phyloP scores from a whole-genome alignment of 768 basidiomycete species.

The Lentinus tigrinus region DNA sequence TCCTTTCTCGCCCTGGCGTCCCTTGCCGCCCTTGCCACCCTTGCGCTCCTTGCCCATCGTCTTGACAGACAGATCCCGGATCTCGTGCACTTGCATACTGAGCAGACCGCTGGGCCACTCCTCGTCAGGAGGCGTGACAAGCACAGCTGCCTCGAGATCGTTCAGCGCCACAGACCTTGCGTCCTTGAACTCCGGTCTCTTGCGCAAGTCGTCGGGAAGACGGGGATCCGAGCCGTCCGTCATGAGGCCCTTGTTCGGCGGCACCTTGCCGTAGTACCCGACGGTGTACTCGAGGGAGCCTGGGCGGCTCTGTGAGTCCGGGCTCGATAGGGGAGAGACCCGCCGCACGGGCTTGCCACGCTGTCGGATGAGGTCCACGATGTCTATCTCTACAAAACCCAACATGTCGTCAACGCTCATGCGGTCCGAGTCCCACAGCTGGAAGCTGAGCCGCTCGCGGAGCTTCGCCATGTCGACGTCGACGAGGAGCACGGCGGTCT shows the following conservation, averaged over 20 bases:
- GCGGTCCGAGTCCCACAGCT: slow-evolving; percentile 73
- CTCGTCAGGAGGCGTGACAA: slow-evolving; percentile 51
- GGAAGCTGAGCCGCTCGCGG: slow-evolving; percentile 59
- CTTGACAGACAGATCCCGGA: slow-evolving; percentile 60
- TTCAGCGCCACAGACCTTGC: slow-evolving; percentile 43
- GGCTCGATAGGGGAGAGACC: slow-evolving; percentile 22
- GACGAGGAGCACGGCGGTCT: slow-evolving; percentile 62
- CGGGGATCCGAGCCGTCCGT: slow-evolving; percentile 36
- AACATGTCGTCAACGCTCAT: slow-evolving; percentile 45
- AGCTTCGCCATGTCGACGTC: slow-evolving; percentile 65
- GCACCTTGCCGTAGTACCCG: slow-evolving; percentile 51
- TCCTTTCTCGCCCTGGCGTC: slow-evolving; percentile 44
- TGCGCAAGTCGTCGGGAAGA: slow-evolving; percentile 37
- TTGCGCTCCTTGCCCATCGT: slow-evolving; percentile 32
- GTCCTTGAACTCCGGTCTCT: slow-evolving; percentile 51
- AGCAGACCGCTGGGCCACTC: slow-evolving; percentile 69
- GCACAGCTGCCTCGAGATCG: slow-evolving; percentile 41
- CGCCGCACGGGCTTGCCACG: slow-evolving; percentile 27
- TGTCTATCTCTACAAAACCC: slow-evolving; percentile 45
- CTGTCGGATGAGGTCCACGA: slow-evolving; percentile 29
- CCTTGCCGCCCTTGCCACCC: slow-evolving; percentile 36
- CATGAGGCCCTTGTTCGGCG: slow-evolving; percentile 23
- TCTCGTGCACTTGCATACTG: slow-evolving; percentile 63
- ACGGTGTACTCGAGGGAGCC: slow-evolving; percentile 48
- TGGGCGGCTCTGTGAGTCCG: slow-evolving; percentile 29